A percentile compares a stretch with the other conserved stretches of the same genome.
Conservation (phyloP, 164 flowering plant species). For the Aristolochia contorta region DNA sequence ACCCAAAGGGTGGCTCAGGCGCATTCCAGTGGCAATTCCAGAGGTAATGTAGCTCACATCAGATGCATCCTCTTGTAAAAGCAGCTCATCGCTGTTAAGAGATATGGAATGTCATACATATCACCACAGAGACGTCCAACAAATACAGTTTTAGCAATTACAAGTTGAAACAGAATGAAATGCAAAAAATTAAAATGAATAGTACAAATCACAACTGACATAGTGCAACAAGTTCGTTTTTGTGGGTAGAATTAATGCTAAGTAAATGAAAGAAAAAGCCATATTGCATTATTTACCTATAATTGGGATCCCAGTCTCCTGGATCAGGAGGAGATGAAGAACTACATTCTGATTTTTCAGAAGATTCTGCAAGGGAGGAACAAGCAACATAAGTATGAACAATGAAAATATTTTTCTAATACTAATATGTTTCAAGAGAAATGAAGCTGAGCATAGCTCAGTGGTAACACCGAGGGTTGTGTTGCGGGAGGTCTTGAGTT, state of each 20-base stretch:
- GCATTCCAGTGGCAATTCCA: conserved; percentile 47
- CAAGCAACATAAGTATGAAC: conserved; percentile 21
- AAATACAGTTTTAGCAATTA: too few species aligned
- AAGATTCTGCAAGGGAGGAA: conserved; percentile 21
- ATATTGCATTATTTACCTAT: conserved; percentile 36
- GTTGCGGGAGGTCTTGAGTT: too few species aligned
- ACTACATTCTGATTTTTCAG: conserved; percentile 48
- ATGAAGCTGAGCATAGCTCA: too few species aligned
- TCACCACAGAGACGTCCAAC: too few species aligned
- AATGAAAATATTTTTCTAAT: conserved; percentile 20
- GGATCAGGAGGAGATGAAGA: conserved; percentile 68
- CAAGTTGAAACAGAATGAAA: too few species aligned
- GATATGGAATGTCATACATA: not conserved
- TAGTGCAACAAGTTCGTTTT: too few species aligned
- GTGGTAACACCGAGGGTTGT: too few species aligned
- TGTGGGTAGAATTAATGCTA: too few species aligned
- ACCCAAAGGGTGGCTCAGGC: conserved; percentile 26
- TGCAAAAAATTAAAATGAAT: too few species aligned
- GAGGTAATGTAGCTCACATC: conserved; percentile 34
- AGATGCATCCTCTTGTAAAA: conserved; percentile 70
- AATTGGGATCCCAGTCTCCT: conserved; percentile 98
- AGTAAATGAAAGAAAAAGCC: not conserved
- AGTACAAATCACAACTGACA: too few species aligned
- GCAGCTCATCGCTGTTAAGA: conserved; percentile 73
- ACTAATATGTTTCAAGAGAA: conserved; percentile 18